These are phyloP conservation scores for Fusarium xyrophilum DNA, from an alignment of 2,329 filamentous ascomycete species.

Conservation along the genomic window DNA sequence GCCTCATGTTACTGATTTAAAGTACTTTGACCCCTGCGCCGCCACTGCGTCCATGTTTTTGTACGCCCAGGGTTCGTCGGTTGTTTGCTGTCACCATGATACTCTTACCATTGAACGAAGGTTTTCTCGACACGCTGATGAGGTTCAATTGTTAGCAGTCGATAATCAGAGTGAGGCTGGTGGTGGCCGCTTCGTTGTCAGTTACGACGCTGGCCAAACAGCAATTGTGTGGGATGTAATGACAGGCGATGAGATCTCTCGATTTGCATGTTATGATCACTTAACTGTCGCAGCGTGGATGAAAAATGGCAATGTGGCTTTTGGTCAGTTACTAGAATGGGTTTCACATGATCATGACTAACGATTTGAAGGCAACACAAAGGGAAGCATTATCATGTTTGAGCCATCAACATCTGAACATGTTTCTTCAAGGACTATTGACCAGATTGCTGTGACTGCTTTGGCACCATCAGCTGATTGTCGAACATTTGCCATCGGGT, in stretches of 20 bases:
- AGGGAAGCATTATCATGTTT: constrained; percentile 93
- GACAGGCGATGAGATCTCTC: constrained; percentile 86
- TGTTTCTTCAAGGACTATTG: constrained; percentile 85
- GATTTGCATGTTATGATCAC: constrained; percentile 91
- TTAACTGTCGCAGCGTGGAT: constrained; percentile 91
- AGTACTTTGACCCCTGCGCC: constrained; percentile 83
- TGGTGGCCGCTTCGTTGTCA: constrained; percentile 84
- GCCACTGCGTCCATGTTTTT: constrained; percentile 91
- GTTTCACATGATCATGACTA: constrained; percentile 28
- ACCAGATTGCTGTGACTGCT: constrained; percentile 92
- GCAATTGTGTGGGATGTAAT: constrained; percentile 97
- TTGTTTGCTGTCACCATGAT: constrained; percentile 91
- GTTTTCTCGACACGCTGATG: constrained; percentile 83
- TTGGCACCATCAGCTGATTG: constrained; percentile 89
- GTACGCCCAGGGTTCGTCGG: constrained; percentile 80
- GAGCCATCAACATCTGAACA: constrained; percentile 93
- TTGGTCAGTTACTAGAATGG: constrained; percentile 68
- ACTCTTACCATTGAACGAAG: constrained; percentile 86
- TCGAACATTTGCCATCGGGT: constrained; percentile 96
- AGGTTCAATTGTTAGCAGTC: constrained; percentile 83
- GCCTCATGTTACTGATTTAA: constrained; percentile 56
- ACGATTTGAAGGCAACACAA: constrained; percentile 73
- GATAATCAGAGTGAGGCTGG: constrained; percentile 91
- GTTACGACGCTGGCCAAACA: constrained; percentile 88
- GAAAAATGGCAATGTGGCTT: constrained; percentile 94